Evolutionary conservation across 768 basidiomycete genomes (phyloP), one percentile per base, ranked within the genome.

Genomic region (Lactarius akahatsu): DNA sequence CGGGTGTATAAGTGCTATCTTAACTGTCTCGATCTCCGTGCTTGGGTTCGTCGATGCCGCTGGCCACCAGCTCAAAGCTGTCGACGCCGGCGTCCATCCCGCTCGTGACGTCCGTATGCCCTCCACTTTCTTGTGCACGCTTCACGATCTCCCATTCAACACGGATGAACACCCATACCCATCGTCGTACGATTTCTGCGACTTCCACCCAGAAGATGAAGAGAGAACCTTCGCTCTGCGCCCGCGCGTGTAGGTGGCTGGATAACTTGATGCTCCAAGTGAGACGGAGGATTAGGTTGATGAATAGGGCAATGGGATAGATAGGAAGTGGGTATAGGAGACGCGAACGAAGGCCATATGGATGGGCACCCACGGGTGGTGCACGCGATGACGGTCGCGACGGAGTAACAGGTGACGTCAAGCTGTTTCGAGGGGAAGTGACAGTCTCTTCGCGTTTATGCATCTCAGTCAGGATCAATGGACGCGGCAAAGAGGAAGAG

Each of bases 131-230:
- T 30, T 63, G 41, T n/a, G 58, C 59, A 23, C 68, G 59, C 62
- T 15, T 62, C 55, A 69, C 55, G 23, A 88, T 83, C 78, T 98
- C 96, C 97, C 96, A 99, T 78, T 99, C 97, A 50, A 98, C 86
- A 43, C 97, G 86, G 69, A 98, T 77, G 77, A 97, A 98, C 32
- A 97, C 94, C 97, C 97, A 99, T 80, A 98, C 84, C 97, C 97
- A 99, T 72, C 97, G 78, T 69, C 97, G 82, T 41, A 94, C 74
- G 36, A 99, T 78, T 78, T 98, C 97, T 38, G 95, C 86, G 52
- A 91, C 82, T 77, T 99, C 95, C 61, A 98, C 84, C 82, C 89
- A 85, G 78, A 98, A 97, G 50, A 96, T 92, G 23, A 90, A 82
- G 20, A 84, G 78, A 71, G 70, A 57, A 6, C 68, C 69, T 38